Percentiles rank a stretch among this genome's conserved stretches.
phyloP scores from a whole-genome alignment of 2,329 filamentous ascomycete genomes.

The Trichoderma sp. region DNA sequence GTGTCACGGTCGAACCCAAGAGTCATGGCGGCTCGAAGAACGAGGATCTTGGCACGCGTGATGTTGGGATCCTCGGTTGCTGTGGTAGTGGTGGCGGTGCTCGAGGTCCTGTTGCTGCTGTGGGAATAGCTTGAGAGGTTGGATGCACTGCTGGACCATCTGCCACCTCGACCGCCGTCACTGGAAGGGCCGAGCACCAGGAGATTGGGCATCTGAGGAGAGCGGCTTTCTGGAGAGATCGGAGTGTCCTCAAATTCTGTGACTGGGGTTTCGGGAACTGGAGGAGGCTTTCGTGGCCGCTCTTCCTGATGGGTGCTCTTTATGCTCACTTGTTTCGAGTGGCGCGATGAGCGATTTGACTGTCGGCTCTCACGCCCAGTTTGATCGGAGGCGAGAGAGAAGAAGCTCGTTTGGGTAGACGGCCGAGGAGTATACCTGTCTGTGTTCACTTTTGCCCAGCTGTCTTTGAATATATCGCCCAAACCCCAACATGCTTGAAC shows the following conservation, averaged over 20 bases:
- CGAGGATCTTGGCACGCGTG: constrained; percentile 73
- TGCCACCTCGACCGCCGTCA: constrained; percentile 60
- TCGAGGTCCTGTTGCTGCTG: constrained; percentile 63
- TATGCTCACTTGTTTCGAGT: constrained; percentile 56
- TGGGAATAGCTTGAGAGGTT: constrained; percentile 80
- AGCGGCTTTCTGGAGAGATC: constrained; percentile 76
- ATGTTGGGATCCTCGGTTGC: constrained; percentile 74
- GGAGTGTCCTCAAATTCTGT: constrained; percentile 94
- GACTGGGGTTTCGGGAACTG: constrained; percentile 83
- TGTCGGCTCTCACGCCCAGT: constrained; percentile 50
- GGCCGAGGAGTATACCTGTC: constrained; percentile 84
- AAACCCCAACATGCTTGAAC: constrained; percentile 95
- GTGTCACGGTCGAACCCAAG: constrained; percentile 71
- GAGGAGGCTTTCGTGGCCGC: constrained; percentile 48
- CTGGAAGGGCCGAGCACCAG: constrained; percentile 75
- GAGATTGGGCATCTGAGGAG: constrained; percentile 79
- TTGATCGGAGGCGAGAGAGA: constrained; percentile 52
- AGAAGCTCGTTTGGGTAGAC: constrained; percentile 70
- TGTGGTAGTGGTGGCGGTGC: constrained; percentile 71
- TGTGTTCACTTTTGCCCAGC: constrained; percentile 85
- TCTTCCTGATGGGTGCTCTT: constrained; percentile 50
- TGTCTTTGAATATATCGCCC: constrained; percentile 88
- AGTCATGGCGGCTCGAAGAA: constrained; percentile 84
- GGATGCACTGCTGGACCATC: constrained; percentile 82
- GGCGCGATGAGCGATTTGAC: constrained; percentile 52